Conservation (phyloP, 2,329 filamentous ascomycete species). For the Trichoderma brevicompactum region DNA sequence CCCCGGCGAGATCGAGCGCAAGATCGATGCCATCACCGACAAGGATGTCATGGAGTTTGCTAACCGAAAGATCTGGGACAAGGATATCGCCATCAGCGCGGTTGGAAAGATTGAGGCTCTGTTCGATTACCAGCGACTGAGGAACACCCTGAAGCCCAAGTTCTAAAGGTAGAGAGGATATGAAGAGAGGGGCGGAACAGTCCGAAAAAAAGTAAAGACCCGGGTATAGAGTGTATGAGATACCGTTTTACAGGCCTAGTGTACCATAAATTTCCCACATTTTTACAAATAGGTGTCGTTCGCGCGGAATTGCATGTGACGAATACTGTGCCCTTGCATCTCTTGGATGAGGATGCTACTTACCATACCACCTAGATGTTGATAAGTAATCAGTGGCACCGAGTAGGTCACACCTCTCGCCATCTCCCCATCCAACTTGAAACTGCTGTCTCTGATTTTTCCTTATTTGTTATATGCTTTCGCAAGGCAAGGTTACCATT, state of each 20-base stretch:
- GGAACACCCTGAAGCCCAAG: constrained; percentile 88
- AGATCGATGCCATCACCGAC: constrained; percentile 85
- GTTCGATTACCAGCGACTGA: constrained; percentile 76
- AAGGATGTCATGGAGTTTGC: constrained; percentile 98
- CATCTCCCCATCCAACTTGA: no score
- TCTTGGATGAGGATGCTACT: neutral
- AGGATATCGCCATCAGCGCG: constrained; percentile 91
- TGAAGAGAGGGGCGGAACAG: constrained; percentile 32
- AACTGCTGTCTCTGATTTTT: neutral
- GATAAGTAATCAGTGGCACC: neutral
- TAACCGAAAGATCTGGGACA: constrained; percentile 94
- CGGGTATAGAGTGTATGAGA: constrained; percentile 62
- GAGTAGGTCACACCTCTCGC: no score
- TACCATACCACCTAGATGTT: neutral
- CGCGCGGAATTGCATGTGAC: constrained; percentile 38
- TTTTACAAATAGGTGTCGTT: constrained; percentile 41
- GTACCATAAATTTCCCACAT: constrained; percentile 58
- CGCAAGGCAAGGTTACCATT: neutral
- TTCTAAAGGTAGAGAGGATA: constrained; percentile 49
- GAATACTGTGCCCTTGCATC: neutral
- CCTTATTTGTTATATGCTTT: neutral
- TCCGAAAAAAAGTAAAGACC: constrained; percentile 42
- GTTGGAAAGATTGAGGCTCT: constrained; percentile 90
- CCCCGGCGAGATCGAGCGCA: constrained; percentile 92
- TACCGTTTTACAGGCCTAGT: constrained; percentile 56